Evolutionary conservation across 192 early-diverging fungal species (phyloP), one percentile per base, ranked within the genome.

Genomic region (Phlyctochytrium arcticum): DNA sequence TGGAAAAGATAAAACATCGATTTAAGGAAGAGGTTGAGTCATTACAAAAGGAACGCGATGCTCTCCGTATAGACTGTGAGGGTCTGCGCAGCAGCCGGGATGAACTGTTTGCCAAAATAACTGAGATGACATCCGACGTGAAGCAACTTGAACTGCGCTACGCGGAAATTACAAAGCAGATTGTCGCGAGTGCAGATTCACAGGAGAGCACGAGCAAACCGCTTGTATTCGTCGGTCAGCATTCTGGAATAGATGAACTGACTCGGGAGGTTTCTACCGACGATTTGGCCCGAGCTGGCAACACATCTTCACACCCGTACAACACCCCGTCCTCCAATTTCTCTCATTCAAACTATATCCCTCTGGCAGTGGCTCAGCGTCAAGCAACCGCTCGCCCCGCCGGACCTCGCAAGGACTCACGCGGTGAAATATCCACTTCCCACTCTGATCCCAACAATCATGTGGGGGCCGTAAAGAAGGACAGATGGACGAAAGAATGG

Each of bases 171-270:
- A 31, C 69, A 19, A 36, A 65, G 29, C 35, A 46, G 17, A 24
- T 65, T 5, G 47, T 69, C 33, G 36, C 23, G 24, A 54, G 49
- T 4, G 67, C 67, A 4, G 59, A 60, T 23, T 12, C 12, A 23
- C 19, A 24, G 26, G 50, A 17, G 50, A 12, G 17, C 12, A 12
- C 17, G 1, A 15, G 17, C 3, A 27, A 23, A 27, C 24, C 24
- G 19, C 12, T 27, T 21, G 19, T 8, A 17, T 17, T 21, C 1
- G 26, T 24, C 34, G 60, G 15, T 15, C 21, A 10, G 37, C 49
- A 34, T 27, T 44, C 69, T 9, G 47, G 49, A 15, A 55, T 72
- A 56, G 42, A 62, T 23, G 59, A 72, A 35, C 26, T 68, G 54
- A 57, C 27, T 4, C 19, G 48, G 10, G 48, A 46, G 36, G 34